Evolutionary conservation across 148 eudicot genomes (phyloP).

Genomic region (Heliamphora exappendiculata): DNA sequence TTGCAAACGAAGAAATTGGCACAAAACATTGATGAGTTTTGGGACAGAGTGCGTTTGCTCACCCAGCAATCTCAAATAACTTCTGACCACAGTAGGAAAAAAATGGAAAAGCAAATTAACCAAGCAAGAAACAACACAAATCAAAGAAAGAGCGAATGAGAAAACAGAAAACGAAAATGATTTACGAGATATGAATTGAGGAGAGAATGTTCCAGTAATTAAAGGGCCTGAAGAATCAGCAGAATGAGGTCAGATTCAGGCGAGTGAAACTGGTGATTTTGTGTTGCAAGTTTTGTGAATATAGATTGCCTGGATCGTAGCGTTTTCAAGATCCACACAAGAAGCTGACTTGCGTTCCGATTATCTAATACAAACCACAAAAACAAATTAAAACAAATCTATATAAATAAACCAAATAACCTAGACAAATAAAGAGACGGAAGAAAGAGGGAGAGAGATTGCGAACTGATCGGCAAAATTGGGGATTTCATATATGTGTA

Average conservation of each 20-base stretch:
- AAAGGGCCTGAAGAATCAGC: slow-evolving; percentile 51
- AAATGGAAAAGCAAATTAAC: not conserved
- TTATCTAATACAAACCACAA: not conserved
- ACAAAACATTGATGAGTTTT: slow-evolving; percentile 38
- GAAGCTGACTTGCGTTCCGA: slow-evolving; percentile 43
- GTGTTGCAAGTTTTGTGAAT: slow-evolving; percentile 12
- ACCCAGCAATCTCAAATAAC: too few species aligned
- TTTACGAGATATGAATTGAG: not conserved
- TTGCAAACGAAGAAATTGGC: slow-evolving; percentile 91
- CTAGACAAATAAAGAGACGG: not conserved
- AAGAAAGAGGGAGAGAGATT: not conserved
- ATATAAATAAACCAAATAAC: not conserved
- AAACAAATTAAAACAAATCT: not conserved
- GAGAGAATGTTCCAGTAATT: slow-evolving; percentile 28
- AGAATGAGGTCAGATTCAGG: slow-evolving; percentile 35
- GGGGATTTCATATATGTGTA: not conserved
- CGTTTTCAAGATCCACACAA: slow-evolving; percentile 26
- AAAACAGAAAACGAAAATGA: too few species aligned
- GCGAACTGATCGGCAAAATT: not conserved
- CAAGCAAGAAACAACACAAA: not conserved
- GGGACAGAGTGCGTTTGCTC: slow-evolving; percentile 96
- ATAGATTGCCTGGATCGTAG: slow-evolving; percentile 28
- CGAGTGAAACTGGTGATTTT: slow-evolving; percentile 42
- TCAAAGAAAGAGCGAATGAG: not conserved
- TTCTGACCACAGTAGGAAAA: not conserved